Base-by-base conservation (phyloP, 495 filamentous ascomycete species). In the Podospora pseudopauciseta region DNA sequence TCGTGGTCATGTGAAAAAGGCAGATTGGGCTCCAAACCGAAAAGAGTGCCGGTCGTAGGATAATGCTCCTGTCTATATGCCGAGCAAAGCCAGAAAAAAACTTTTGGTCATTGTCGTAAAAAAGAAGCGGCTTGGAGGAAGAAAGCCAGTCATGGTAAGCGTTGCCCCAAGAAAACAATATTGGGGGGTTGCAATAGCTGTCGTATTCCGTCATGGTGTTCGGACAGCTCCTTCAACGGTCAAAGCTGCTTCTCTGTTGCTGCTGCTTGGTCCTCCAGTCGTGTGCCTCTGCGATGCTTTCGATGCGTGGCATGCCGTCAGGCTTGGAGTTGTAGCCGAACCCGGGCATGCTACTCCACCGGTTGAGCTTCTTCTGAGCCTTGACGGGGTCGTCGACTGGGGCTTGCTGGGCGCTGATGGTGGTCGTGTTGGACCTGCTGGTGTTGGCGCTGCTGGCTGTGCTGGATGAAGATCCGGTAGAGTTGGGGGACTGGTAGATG, bases 401-500 rank as follows among this genome's bases (percentile, higher is more conserved):
- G 27, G 26, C 23, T 32, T 19, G 32, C 39, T 26, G 20, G 59
- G 49, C 15, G 66, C 66, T 3, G 63, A 16, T 11, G 70, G 28
- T 53, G 67, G 63, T 20, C 70, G 30, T 2, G 72, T 23, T 34
- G 62, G 32, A 23, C 26, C 63, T 55, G 65, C 68, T 67, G 34
- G 75, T 70, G 54, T 72, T 73, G 64, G 73, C 59, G 28, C 77
- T 76, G 53, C 75, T 75, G 60, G 75, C 74, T 34, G 77, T 81
- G 70, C 75, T 79, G 65, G 74, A 74, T 5, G 79, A 82, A 13
- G 81, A 84, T 64, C 83, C 83, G 7, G 83, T 85, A n/a, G 76
- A 75, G 70, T 77, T 83, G 68, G 80, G 82, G 0, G 80, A 81
- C 64, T 81, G 78, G 81, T 90, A 93, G 74, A 96, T 85, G 81